A percentile compares a stretch with the other conserved stretches of the same genome.
Evolutionary conservation across 2,329 filamentous ascomycete species (phyloP).

Genomic region (Emmonsiellopsis sp.): DNA sequence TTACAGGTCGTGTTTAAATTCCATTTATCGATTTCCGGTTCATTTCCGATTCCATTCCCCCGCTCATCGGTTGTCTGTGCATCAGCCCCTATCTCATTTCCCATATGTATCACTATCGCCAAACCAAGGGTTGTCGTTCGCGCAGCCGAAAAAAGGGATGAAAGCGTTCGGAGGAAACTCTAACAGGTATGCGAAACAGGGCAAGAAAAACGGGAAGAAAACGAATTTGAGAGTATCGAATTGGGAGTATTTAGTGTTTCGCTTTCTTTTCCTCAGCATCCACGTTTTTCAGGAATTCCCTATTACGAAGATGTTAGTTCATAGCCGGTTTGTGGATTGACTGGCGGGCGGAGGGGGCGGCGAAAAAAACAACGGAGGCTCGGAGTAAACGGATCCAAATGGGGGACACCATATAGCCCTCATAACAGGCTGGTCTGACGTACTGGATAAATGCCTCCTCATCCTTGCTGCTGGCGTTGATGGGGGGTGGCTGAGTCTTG

Average conservation of each 20-base stretch:
- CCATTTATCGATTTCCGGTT: too few relatives aligned
- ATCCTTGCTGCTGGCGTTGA: conserved; percentile 57
- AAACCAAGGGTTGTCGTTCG: too few relatives aligned
- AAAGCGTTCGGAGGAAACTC: too few relatives aligned
- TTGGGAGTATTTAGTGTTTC: conserved; percentile 5
- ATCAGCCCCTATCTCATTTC: too few relatives aligned
- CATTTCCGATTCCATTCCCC: too few relatives aligned
- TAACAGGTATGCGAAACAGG: neutral
- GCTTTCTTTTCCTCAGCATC: conserved; percentile 40
- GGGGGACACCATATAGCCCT: neutral
- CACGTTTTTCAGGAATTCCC: conserved; percentile 43
- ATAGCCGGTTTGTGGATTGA: conserved; percentile 2
- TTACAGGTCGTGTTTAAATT: too few relatives aligned
- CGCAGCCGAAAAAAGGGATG: too few relatives aligned
- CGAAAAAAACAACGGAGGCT: neutral
- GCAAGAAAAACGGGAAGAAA: neutral
- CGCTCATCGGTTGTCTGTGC: too few relatives aligned
- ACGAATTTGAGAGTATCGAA: neutral
- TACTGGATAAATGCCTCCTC: conserved; percentile 63
- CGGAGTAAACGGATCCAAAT: neutral
- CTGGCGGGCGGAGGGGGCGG: neutral
- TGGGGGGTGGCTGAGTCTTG: conserved; percentile 44
- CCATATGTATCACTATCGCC: too few relatives aligned
- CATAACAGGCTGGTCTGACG: conserved; percentile 19
- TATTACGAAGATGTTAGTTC: conserved; percentile 15